Base-by-base conservation (phyloP, 2,329 filamentous ascomycete species). In the Colletotrichum godetiae region DNA sequence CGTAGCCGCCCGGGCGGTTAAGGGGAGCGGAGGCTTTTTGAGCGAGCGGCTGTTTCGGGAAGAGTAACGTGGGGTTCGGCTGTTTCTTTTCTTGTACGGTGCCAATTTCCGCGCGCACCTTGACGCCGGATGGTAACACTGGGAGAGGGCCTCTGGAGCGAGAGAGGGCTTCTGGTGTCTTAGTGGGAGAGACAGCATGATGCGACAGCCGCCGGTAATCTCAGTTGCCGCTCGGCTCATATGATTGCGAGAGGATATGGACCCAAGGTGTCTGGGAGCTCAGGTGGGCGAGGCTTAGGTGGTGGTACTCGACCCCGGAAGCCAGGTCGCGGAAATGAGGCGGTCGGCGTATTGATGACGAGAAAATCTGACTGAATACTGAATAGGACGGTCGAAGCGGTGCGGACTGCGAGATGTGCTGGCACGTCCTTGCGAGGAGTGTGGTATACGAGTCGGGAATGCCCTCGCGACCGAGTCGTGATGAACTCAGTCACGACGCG, bases 1-100 rank as follows among this genome's bases (percentile, higher is more conserved):
- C 61, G 46, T 74, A 69, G 68, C 68, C 72, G 72, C 74, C 67
- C 72, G 72, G 72, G 74, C 74, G 74, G 72, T 75, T 74, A 75
- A 33, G 35, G 56, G 15, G 53, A 68, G 42, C 42, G 42, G 42
- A 46, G 42, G 19, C 42, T 46, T 46, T 46, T 53, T 49, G 52
- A 59, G 31, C 62, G 19, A 62, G 61, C 70, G 70, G 61, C 62
- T 73, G 67, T 73, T 70, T 57, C 27, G 56, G 33, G 42, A 49
- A n/a, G 8, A 42, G 35, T 42, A 42, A 29, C 55, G 37, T n/a
- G 53, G 27, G 64, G 42, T 12, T 19, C 22, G 64, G 35, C 19
- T 15, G 29, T 67, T 67, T 60, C 55, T 58, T 67, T 61, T 58
- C 64, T 53, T 33, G 55, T 22, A 61, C 57, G 24, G 42, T 61